These are phyloP conservation scores for Venturiaceae sp. DNA, from an alignment of 2,329 filamentous ascomycete genomes.

Conservation along the genomic window DNA sequence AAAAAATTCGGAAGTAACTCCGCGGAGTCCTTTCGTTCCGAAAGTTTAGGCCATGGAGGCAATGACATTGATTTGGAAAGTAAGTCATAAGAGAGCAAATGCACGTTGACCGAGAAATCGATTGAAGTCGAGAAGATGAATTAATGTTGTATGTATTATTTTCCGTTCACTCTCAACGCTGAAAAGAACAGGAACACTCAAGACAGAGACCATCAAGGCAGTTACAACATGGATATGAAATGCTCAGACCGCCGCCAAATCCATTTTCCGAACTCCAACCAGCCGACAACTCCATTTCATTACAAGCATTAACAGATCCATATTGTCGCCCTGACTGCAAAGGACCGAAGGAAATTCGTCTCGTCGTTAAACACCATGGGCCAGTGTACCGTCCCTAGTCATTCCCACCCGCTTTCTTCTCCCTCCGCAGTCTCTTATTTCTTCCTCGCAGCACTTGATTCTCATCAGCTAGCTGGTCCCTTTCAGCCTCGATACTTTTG, in stretches of 20 bases:
- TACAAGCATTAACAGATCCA: background rate
- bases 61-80: background rate
- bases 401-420: background rate
- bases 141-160: background rate
- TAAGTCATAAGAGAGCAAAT: background rate
- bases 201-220: background rate
- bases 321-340: background rate
- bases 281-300: background rate
- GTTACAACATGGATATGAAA: background rate
- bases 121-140: background rate
- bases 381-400: background rate
- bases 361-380: background rate
- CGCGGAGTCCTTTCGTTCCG: background rate
- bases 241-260: background rate
- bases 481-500: background rate
- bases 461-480: background rate
- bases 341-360: background rate
- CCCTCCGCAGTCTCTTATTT: background rate
- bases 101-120: background rate
- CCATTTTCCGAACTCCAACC: background rate
- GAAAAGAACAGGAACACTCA: background rate
- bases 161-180: background rate
- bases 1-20: background rate
- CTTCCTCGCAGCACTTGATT: background rate
- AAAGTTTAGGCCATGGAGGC: too few species aligned